These are phyloP conservation scores for Paecilomyces fulvus DNA, from an alignment of 2,329 filamentous ascomycete genomes.

Conservation along the genomic window DNA sequence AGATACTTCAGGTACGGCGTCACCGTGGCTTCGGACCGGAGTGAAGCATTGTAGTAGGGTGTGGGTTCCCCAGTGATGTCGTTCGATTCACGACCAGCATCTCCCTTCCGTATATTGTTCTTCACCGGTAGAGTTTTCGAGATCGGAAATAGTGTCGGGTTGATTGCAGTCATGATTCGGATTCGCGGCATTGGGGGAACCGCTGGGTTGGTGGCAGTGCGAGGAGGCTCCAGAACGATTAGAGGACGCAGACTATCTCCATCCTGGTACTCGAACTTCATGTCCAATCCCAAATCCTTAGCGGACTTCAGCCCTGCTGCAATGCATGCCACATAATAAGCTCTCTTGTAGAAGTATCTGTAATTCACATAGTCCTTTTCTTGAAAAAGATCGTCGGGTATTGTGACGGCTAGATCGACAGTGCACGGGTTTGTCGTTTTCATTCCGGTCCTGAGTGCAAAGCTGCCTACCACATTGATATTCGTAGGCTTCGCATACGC, in stretches of 20 bases:
- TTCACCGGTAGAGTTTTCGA: constrained; percentile 62
- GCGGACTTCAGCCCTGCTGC: constrained; percentile 59
- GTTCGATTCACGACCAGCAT: constrained; percentile 24
- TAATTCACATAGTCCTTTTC: constrained; percentile 91
- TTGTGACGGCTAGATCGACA: constrained; percentile 79
- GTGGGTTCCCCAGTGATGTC: constrained; percentile 49
- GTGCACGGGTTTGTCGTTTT: constrained; percentile 47
- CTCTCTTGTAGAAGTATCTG: constrained; percentile 88
- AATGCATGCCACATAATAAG: constrained; percentile 82
- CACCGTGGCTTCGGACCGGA: constrained; percentile 69
- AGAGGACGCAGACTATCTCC: constrained; percentile 72
- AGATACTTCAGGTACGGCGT: constrained; percentile 68
- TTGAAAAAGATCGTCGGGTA: constrained; percentile 73
- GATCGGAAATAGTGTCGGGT: constrained; percentile 59
- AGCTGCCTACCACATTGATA: constrained; percentile 84
- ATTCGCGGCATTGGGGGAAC: constrained; percentile 48
- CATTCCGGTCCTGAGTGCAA: constrained; percentile 65
- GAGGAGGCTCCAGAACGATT: constrained; percentile 36
- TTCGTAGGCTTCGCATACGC: constrained; percentile 65
- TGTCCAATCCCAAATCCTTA: constrained; percentile 45
- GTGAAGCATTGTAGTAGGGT: constrained; percentile 79
- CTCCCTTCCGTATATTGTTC: constrained; percentile 58
- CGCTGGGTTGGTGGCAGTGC: constrained; percentile 28
- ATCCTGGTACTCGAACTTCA: constrained; percentile 59
- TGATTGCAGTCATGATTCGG: constrained; percentile 67